Conservation (phyloP, 2,329 filamentous ascomycete species). For the Cladophialophora bantiana region DNA sequence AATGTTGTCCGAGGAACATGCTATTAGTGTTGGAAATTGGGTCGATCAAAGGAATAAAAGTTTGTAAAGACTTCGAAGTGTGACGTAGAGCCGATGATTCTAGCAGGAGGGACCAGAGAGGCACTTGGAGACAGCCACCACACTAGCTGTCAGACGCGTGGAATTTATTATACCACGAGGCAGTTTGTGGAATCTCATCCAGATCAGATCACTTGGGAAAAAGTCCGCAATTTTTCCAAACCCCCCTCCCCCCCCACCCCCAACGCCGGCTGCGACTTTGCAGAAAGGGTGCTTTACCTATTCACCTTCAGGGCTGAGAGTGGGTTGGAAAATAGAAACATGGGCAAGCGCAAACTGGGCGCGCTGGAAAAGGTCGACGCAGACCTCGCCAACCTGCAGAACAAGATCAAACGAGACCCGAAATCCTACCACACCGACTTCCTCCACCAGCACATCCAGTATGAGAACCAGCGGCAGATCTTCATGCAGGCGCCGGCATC, state of each 20-base stretch:
- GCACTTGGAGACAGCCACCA: no score
- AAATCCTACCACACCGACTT: constrained; percentile 91
- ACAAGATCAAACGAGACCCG: constrained; percentile 89
- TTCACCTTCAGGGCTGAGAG: neutral
- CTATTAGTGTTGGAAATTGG: no score
- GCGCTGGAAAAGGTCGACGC: constrained; percentile 96
- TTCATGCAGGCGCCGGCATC: constrained; percentile 84
- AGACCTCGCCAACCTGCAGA: constrained; percentile 85
- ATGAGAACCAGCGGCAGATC: constrained; percentile 88
- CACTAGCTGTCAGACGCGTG: no score
- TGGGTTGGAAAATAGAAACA: constrained; percentile 45
- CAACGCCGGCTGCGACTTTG: neutral
- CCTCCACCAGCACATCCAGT: constrained; percentile 85
- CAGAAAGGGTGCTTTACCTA: neutral
- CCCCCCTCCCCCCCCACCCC: neutral
- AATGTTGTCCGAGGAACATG: no score
- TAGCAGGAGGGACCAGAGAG: no score
- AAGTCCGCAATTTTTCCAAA: neutral
- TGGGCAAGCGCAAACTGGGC: constrained; percentile 87
- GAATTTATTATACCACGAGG: no score
- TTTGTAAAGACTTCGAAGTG: no score
- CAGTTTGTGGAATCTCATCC: constrained; percentile 4
- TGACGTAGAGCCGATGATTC: no score
- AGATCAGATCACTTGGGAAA: constrained; percentile 11
- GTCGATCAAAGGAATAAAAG: no score